phyloP scores from a whole-genome alignment of 2,329 filamentous ascomycete genomes.

The Lomentospora prolificans region DNA sequence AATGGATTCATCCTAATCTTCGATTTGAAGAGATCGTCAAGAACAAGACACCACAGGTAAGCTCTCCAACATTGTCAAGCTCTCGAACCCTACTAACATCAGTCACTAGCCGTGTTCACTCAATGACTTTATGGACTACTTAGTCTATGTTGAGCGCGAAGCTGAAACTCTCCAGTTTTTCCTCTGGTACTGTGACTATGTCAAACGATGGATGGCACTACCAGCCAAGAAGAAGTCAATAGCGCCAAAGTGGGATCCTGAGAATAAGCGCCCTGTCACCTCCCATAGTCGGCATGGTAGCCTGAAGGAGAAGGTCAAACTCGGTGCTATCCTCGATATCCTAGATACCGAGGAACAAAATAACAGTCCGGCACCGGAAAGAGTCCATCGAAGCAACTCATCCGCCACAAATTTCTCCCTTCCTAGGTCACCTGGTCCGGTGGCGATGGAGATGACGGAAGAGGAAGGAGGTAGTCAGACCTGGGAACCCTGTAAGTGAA shows the following conservation, averaged over 20 bases:
- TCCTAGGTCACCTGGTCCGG: slow-evolving; percentile 10
- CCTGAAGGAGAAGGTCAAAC: slow-evolving; percentile 10
- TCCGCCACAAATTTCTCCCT: slow-evolving; percentile 5
- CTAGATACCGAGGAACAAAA: slow-evolving; percentile 7
- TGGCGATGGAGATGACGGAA: background rate
- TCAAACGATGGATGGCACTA: slow-evolving; percentile 36
- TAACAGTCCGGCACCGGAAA: background rate
- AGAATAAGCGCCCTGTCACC: slow-evolving; percentile 8
- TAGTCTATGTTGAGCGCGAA: slow-evolving; percentile 68
- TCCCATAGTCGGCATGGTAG: slow-evolving; percentile 8
- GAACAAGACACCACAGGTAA: slow-evolving; percentile 11
- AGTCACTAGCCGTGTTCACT: slow-evolving; percentile 12
- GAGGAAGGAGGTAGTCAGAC: background rate
- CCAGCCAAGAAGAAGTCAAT: slow-evolving; percentile 37
- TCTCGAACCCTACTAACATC: background rate
- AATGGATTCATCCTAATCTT: slow-evolving; percentile 8
- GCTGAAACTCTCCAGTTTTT: slow-evolving; percentile 77
- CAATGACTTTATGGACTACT: slow-evolving; percentile 73
- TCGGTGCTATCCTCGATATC: slow-evolving; percentile 10
- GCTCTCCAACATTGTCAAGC: background rate
- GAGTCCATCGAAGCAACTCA: background rate
- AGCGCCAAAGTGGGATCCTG: slow-evolving; percentile 53
- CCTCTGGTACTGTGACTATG: slow-evolving; percentile 56
- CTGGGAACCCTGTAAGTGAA: slow-evolving; percentile 8
- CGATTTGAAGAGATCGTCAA: slow-evolving; percentile 12